Percentiles rank a stretch among this genome's conserved stretches.
phyloP scores from a whole-genome alignment of 352 stramenopile species.

The Phytopythium boreale region DNA sequence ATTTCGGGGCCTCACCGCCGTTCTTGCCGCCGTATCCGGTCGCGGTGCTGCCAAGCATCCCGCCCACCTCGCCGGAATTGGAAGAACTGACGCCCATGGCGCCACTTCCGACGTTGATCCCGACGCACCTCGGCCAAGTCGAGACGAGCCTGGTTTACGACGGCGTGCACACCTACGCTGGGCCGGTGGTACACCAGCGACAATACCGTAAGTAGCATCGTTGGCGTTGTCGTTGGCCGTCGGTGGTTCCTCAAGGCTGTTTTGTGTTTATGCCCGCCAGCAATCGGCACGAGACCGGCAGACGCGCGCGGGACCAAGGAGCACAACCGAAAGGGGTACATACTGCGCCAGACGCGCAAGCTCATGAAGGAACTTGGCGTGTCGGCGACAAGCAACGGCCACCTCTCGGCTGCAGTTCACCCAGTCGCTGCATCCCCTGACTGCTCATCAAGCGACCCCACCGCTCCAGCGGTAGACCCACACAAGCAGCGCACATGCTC shows the following conservation, averaged over 20 bases:
- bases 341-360: slow-evolving; percentile 53
- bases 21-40: slow-evolving; percentile 66
- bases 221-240: background rate
- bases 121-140: background rate
- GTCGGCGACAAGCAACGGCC: slow-evolving; percentile 3
- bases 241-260: background rate
- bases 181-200: background rate
- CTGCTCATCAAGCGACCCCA: slow-evolving; percentile 29
- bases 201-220: background rate
- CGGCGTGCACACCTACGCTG: background rate
- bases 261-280: slow-evolving; percentile 11
- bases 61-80: background rate
- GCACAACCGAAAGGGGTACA: slow-evolving; percentile 74
- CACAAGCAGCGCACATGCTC: background rate
- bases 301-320: slow-evolving; percentile 36
- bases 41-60: slow-evolving; percentile 21
- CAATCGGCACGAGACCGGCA: background rate
- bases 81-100: background rate
- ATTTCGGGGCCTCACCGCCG: slow-evolving; percentile 30
- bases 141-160: background rate
- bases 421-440: background rate
- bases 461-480: background rate
- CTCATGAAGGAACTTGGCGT: slow-evolving; percentile 26
- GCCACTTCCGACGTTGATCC: background rate
- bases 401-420: slow-evolving; percentile 22